Conservation (phyloP, 2,329 filamentous ascomycete species). For the Diaporthe helianthi region DNA sequence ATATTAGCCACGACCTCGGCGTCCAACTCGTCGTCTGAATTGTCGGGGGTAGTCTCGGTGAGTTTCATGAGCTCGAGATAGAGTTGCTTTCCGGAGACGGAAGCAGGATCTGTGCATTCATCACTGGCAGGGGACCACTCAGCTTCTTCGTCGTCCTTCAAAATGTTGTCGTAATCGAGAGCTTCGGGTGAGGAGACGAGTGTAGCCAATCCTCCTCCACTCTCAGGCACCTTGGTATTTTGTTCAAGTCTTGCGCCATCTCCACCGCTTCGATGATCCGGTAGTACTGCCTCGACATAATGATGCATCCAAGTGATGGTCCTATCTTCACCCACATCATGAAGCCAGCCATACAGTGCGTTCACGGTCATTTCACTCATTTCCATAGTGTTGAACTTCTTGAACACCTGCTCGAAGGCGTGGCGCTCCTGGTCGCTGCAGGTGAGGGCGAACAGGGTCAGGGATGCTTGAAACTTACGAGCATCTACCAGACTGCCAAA, state of each 20-base stretch:
- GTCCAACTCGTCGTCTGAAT: not conserved
- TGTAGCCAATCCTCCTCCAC: not conserved
- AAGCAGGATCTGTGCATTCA: too few relatives aligned
- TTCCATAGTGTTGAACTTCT: not conserved
- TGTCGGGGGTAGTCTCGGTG: not conserved
- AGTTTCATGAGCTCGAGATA: not conserved
- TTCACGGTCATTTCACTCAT: fast-evolving
- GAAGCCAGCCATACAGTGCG: not conserved
- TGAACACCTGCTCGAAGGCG: not conserved
- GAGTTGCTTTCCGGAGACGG: not conserved
- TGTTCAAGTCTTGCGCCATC: not conserved
- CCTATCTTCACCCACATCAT: not conserved
- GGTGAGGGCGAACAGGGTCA: not conserved
- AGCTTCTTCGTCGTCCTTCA: too few relatives aligned
- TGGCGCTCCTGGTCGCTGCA: not conserved
- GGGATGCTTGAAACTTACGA: not conserved
- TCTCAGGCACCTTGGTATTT: not conserved
- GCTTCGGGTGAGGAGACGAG: not conserved
- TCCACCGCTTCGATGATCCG: not conserved
- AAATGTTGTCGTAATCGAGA: not conserved
- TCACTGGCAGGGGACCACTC: too few relatives aligned
- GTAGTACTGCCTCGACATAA: fast-evolving
- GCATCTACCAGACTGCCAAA: not conserved
- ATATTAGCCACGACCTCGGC: not conserved
- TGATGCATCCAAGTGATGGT: not conserved